Percentiles rank a stretch among this genome's conserved stretches.
Conservation (phyloP, 306 rosid genomes). For the Prunus mume region DNA sequence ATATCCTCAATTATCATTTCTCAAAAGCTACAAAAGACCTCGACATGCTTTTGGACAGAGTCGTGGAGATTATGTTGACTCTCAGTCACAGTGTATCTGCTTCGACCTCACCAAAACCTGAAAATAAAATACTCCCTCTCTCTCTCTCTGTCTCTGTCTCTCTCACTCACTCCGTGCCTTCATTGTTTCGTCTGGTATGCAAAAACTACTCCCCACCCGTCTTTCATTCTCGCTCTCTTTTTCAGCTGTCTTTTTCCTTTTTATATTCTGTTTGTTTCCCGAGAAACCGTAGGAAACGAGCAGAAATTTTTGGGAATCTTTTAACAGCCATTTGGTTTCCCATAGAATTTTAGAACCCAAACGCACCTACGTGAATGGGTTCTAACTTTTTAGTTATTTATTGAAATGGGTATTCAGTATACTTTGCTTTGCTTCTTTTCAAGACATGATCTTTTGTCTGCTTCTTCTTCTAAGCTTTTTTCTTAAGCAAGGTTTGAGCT, state of each 20-base stretch:
- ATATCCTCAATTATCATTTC: conserved; percentile 1
- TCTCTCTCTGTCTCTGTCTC: conserved; percentile 11
- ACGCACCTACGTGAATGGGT: background rate
- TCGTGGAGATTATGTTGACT: conserved; percentile 58
- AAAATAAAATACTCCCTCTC: background rate
- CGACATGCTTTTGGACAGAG: conserved; percentile 50
- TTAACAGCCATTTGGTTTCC: conserved; percentile 11
- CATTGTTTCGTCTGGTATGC: conserved; percentile 29
- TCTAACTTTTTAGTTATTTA: conserved; percentile 5
- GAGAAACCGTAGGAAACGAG: conserved; percentile 26
- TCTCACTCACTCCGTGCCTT: conserved; percentile 10
- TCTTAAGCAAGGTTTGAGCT: conserved; percentile 11
- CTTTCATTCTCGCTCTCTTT: background rate
- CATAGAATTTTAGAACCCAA: background rate
- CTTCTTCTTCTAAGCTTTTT: background rate
- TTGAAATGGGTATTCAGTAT: background rate
- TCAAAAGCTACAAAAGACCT: conserved; percentile 59
- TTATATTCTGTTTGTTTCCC: conserved; percentile 42
- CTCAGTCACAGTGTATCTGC: conserved; percentile 38
- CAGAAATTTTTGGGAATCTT: conserved; percentile 13
- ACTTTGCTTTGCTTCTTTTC: conserved; percentile 3
- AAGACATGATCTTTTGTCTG: conserved; percentile 12
- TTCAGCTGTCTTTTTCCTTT: conserved; percentile 20
- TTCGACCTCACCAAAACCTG: conserved; percentile 38
- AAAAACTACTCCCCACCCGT: conserved; percentile 28